Evolutionary conservation across 148 eudicot genomes (phyloP).

Genomic region (Tetragonia tetragonoides): DNA sequence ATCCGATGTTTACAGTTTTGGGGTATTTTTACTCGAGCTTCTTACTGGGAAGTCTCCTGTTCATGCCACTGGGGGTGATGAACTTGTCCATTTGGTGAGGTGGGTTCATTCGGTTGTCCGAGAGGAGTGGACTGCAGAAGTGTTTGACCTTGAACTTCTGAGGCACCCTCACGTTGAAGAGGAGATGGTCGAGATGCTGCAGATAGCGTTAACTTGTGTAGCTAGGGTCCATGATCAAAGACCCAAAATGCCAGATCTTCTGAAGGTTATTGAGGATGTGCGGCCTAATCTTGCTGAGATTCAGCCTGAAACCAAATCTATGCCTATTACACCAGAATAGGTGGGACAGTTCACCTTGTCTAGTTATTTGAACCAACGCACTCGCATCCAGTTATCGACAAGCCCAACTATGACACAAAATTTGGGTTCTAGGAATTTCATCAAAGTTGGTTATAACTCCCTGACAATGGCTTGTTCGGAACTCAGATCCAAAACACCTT

Average conservation of each 20-base stretch:
- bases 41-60: conserved; percentile 76
- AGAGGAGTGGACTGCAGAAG: conserved; percentile 84
- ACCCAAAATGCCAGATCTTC: conserved; percentile 66
- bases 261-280: conserved; percentile 63
- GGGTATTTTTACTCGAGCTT: conserved; percentile 77
- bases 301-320: conserved; percentile 33
- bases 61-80: conserved; percentile 57
- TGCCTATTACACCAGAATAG: conserved; percentile 18
- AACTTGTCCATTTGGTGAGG: conserved; percentile 61
- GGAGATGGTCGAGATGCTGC: conserved; percentile 84
- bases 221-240: conserved; percentile 65
- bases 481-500: neutral
- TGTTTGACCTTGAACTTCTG: conserved; percentile 75
- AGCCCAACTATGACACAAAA: neutral
- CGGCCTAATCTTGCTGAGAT: conserved; percentile 32
- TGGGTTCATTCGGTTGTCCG: conserved; percentile 85
- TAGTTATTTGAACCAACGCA: neutral
- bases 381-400: neutral
- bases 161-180: conserved; percentile 73
- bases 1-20: conserved; percentile 86
- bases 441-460: neutral
- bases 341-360: neutral
- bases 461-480: neutral
- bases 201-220: conserved; percentile 70
- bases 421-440: neutral